phyloP scores from a whole-genome alignment of 345 rosid genomes.

The Corymbia maculata region DNA sequence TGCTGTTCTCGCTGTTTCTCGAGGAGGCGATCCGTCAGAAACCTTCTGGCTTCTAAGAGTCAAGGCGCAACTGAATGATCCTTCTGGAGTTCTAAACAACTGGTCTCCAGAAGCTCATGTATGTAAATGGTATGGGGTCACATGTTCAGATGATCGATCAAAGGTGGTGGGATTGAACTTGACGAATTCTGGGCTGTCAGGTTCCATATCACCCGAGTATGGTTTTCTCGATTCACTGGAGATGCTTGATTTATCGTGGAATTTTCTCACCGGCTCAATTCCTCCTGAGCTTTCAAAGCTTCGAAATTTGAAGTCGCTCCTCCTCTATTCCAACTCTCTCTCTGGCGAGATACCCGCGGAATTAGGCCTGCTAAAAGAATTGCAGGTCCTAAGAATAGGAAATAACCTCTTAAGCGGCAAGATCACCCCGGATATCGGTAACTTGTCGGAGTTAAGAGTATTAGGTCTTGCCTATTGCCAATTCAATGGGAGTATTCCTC shows the following conservation, averaged over 20 bases:
- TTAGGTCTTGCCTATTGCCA: slow-evolving; percentile 55
- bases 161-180: slow-evolving; percentile 47
- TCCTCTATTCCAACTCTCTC: slow-evolving; percentile 55
- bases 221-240: slow-evolving; percentile 39
- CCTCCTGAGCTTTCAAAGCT: slow-evolving; percentile 65
- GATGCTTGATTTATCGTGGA: slow-evolving; percentile 61
- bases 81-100: slow-evolving; percentile 30
- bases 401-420: slow-evolving; percentile 48
- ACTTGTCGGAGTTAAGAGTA: slow-evolving; percentile 47
- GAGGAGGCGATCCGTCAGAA: slow-evolving; percentile 22
- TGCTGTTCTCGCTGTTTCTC: slow-evolving; percentile 7
- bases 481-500: slow-evolving; percentile 69
- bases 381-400: slow-evolving; percentile 63
- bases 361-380: slow-evolving; percentile 40
- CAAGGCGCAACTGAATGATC: slow-evolving; percentile 43
- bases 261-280: slow-evolving; percentile 44
- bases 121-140: slow-evolving; percentile 65
- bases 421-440: slow-evolving; percentile 42
- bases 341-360: slow-evolving; percentile 63
- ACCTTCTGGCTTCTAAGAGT: slow-evolving; percentile 42
- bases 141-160: slow-evolving; percentile 45
- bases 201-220: slow-evolving; percentile 38
- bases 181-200: slow-evolving; percentile 52
- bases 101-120: slow-evolving; percentile 40
- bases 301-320: slow-evolving; percentile 43